phyloP scores from a whole-genome alignment of 768 basidiomycete species.

The Pleurotus cornucopiae region DNA sequence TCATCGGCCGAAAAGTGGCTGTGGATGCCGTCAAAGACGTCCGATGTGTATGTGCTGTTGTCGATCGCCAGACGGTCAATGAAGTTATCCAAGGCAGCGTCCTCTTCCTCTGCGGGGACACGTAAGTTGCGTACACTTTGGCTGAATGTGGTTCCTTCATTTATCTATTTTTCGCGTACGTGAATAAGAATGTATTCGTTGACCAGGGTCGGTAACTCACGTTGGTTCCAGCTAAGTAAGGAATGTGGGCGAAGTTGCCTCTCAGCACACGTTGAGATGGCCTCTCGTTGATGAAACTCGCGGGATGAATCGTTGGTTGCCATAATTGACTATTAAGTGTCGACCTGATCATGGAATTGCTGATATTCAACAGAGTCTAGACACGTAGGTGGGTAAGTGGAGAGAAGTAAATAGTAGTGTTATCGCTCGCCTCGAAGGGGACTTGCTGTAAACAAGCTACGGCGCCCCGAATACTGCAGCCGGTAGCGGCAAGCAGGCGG shows the following conservation, averaged over 20 bases:
- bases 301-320: constrained; percentile 49
- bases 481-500: constrained; percentile 39
- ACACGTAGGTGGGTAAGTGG: not conserved
- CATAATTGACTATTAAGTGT: constrained; percentile 52
- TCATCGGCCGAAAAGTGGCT: constrained; percentile 45
- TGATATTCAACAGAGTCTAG: constrained; percentile 46
- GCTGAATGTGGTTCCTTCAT: constrained; percentile 49
- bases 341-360: constrained; percentile 37
- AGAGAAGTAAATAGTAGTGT: not conserved
- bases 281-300: constrained; percentile 42
- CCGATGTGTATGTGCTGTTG: constrained; percentile 39
- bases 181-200: not conserved
- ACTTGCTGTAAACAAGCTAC: constrained; percentile 41
- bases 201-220: constrained; percentile 23
- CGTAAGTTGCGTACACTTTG: constrained; percentile 30
- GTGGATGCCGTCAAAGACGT: constrained; percentile 35
- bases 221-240: constrained; percentile 54
- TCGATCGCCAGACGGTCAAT: constrained; percentile 48
- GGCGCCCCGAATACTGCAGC: constrained; percentile 37
- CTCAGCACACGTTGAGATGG: constrained; percentile 40
- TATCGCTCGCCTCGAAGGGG: constrained; percentile 34
- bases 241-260: constrained; percentile 49
- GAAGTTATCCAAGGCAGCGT: constrained; percentile 41
- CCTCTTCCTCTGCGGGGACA: constrained; percentile 35
- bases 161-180: constrained; percentile 29